Evolutionary conservation across 176 grass and related monocot species (phyloP).

Genomic region (Avena insularis): DNA sequence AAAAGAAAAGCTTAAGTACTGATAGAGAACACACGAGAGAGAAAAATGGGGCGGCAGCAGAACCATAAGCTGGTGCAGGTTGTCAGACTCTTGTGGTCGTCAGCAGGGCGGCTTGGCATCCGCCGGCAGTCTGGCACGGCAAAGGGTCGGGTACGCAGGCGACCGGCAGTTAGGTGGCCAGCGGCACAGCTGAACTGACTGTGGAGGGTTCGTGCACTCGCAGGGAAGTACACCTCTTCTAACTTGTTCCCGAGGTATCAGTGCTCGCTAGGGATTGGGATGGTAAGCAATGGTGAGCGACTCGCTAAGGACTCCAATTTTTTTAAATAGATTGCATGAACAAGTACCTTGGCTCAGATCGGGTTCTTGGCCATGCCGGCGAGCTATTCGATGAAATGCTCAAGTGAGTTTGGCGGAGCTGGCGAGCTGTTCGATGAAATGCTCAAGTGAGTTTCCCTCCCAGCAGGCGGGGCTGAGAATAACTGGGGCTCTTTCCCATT

Average conservation of each 20-base stretch:
- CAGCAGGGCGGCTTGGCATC: neutral
- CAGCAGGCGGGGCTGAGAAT: no score
- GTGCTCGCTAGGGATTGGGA: neutral
- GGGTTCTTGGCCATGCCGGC: neutral
- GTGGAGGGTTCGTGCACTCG: neutral
- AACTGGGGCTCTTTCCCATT: no score
- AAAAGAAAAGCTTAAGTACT: no score
- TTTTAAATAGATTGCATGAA: neutral
- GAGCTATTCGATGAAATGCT: no score
- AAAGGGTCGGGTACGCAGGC: neutral
- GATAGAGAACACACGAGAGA: no score
- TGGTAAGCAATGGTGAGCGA: neutral
- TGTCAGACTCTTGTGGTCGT: conserved; percentile 32
- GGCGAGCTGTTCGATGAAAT: neutral
- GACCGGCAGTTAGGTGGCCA: neutral
- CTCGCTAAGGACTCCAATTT: neutral
- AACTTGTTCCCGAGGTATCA: neutral
- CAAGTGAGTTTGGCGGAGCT: neutral
- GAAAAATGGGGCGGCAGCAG: neutral
- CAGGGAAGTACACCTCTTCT: neutral
- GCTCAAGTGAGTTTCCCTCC: neutral
- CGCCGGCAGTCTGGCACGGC: no score
- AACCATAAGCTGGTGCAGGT: conserved; percentile 40
- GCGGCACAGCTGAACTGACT: neutral
- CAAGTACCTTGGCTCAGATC: neutral